Percentiles rank a stretch among this genome's conserved stretches.
Conservation (phyloP, 805 yeast genomes). For the Candida mattraensis region DNA sequence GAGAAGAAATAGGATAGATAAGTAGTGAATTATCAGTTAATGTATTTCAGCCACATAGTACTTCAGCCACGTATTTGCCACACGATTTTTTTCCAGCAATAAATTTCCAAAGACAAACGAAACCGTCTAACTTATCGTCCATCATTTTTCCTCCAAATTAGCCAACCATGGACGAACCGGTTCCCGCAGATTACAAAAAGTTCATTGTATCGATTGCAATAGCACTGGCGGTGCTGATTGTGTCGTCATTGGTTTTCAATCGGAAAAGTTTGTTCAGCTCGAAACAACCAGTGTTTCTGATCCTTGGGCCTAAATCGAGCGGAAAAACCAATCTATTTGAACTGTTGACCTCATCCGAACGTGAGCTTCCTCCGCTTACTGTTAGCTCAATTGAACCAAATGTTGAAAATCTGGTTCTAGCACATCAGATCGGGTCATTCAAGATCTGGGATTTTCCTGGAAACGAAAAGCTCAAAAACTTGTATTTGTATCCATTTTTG, state of each 20-base stretch:
- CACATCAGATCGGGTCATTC: constrained; percentile 33
- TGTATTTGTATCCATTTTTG: constrained; percentile 49
- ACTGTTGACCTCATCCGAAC: constrained; percentile 11
- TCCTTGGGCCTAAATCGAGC: constrained; percentile 20
- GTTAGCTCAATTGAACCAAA: constrained; percentile 39
- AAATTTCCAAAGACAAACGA: no score
- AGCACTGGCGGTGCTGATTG: constrained; percentile 16
- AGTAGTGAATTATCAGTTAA: background rate
- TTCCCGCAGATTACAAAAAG: constrained; percentile 6
- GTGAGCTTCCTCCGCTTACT: constrained; percentile 17
- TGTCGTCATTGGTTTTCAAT: constrained; percentile 19
- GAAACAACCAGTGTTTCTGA: constrained; percentile 13
- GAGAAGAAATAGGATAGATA: background rate
- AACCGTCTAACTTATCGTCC: no score
- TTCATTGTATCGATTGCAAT: constrained; percentile 15
- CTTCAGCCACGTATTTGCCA: no score
- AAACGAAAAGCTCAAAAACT: constrained; percentile 67
- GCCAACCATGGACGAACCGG: constrained; percentile 3
- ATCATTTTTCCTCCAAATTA: constrained; percentile 1
- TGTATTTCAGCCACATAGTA: no score
- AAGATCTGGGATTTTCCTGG: constrained; percentile 85
- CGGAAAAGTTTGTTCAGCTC: constrained; percentile 13
- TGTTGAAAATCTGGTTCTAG: constrained; percentile 36
- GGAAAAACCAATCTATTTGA: constrained; percentile 24
- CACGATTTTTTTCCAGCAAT: no score